A percentile compares a stretch with the other conserved stretches of the same genome.
Conservation (phyloP, 345 rosid species). For the Corchorus capsularis region DNA sequence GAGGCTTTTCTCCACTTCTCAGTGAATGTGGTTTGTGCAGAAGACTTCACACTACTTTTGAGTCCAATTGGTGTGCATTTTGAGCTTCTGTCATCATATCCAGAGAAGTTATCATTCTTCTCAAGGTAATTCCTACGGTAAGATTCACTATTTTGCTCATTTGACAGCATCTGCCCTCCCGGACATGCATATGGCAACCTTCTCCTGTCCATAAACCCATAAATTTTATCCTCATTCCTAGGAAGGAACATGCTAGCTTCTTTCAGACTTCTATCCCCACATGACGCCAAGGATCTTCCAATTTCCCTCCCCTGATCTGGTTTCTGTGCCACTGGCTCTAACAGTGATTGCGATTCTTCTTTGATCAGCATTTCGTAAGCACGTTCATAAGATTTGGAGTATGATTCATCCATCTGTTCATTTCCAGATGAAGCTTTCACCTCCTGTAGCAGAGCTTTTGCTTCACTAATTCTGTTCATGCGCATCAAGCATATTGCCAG, state of each 20-base stretch:
- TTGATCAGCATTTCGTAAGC: constrained; percentile 57
- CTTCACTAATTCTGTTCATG: constrained; percentile 67
- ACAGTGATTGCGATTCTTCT: constrained; percentile 30
- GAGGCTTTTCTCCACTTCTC: constrained; percentile 15
- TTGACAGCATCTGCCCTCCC: background rate
- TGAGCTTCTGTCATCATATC: constrained; percentile 16
- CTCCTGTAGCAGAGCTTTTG: constrained; percentile 57
- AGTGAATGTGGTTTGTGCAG: background rate
- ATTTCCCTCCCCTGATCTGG: background rate
- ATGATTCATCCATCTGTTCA: constrained; percentile 58
- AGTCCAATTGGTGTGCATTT: constrained; percentile 18
- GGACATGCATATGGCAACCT: background rate
- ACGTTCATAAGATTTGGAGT: constrained; percentile 60
- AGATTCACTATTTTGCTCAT: constrained; percentile 5
- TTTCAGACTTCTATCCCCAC: constrained; percentile 14
- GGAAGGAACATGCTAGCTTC: constrained; percentile 16
- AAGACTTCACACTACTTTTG: background rate
- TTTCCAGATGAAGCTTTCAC: constrained; percentile 43
- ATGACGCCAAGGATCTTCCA: constrained; percentile 8
- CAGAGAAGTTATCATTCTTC: constrained; percentile 21
- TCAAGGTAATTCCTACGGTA: background rate
- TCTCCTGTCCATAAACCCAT: background rate
- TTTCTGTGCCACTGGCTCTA: constrained; percentile 14
- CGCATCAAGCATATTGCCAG: constrained; percentile 76
- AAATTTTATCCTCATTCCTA: constrained; percentile 1